Conservation (phyloP, 345 rosid genomes). For the Bruguiera gymnorhiza region DNA sequence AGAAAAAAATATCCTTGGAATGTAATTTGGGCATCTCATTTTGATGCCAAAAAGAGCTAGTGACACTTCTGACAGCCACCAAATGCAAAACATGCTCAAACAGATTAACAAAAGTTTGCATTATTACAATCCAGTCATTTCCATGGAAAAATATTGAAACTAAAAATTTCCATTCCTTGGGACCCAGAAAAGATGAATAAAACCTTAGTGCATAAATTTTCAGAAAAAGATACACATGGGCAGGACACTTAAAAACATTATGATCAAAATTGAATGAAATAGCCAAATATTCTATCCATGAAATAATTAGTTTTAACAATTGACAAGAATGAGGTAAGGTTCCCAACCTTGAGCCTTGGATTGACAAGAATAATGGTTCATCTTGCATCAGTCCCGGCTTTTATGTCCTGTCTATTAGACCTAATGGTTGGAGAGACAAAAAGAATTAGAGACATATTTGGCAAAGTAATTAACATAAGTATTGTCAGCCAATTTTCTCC, state of each 20-base stretch:
- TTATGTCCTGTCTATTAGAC: slow-evolving; percentile 54
- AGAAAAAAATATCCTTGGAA: not conserved
- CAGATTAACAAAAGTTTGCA: too few relatives aligned
- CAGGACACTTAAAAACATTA: too few relatives aligned
- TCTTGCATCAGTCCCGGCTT: slow-evolving; percentile 77
- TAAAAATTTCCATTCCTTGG: not conserved
- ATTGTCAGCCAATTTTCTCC: not conserved
- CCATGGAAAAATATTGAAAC: not conserved
- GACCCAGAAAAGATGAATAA: not conserved
- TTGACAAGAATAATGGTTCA: slow-evolving; percentile 81
- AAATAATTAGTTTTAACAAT: not conserved
- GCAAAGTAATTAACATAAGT: not conserved
- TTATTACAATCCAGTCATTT: not conserved
- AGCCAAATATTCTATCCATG: too few relatives aligned
- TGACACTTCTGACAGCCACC: too few relatives aligned
- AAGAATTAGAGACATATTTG: not conserved
- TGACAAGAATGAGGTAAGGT: not conserved
- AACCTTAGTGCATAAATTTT: too few relatives aligned
- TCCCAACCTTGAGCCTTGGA: slow-evolving; percentile 73
- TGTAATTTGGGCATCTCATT: not conserved
- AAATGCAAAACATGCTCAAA: not conserved
- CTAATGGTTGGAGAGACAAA: slow-evolving; percentile 10
- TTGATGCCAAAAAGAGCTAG: not conserved
- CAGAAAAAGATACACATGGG: too few relatives aligned
- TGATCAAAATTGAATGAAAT: too few relatives aligned